Percentiles rank a stretch among this genome's conserved stretches.
Conservation (phyloP, 139 green algal species). For the Trebouxia sp. region DNA sequence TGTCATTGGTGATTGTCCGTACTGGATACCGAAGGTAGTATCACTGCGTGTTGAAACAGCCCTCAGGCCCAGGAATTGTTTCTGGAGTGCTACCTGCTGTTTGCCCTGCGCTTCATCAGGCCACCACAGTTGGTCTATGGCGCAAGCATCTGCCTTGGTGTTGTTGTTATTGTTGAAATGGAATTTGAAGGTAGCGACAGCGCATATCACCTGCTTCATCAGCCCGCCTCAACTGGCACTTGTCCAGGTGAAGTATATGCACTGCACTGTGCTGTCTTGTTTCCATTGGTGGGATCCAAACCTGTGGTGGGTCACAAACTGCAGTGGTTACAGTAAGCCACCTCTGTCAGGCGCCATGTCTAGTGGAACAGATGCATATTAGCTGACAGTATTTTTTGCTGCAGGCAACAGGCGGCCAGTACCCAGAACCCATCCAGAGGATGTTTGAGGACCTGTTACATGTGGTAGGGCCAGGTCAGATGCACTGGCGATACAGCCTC, state of each 20-base stretch:
- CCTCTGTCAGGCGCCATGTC: too few species aligned
- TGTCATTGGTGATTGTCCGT: not conserved
- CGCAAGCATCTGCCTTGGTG: too few species aligned
- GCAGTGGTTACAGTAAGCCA: too few species aligned
- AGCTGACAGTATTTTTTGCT: not conserved
- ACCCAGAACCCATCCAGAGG: constrained; percentile 8
- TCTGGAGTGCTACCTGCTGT: constrained; percentile 39
- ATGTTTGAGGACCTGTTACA: constrained; percentile 41
- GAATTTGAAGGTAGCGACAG: too few species aligned
- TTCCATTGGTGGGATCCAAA: too few species aligned
- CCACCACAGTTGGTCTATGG: constrained; percentile 46
- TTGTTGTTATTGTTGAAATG: too few species aligned
- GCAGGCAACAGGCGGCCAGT: not conserved
- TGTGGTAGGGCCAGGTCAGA: constrained; percentile 27
- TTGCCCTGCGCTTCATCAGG: constrained; percentile 46
- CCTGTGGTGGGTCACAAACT: too few species aligned
- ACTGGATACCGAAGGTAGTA: not conserved
- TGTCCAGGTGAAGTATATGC: too few species aligned
- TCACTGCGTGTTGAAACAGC: not conserved
- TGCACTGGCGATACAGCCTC: constrained; percentile 68
- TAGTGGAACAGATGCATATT: too few species aligned
- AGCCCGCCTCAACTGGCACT: too few species aligned
- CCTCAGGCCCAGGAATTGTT: constrained; percentile 45
- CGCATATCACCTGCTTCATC: too few species aligned
- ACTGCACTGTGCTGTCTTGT: too few species aligned